Percentiles rank a stretch among this genome's conserved stretches.
Evolutionary conservation across 164 flowering plant genomes (phyloP).

Genomic region (Paratinospora sagittata): DNA sequence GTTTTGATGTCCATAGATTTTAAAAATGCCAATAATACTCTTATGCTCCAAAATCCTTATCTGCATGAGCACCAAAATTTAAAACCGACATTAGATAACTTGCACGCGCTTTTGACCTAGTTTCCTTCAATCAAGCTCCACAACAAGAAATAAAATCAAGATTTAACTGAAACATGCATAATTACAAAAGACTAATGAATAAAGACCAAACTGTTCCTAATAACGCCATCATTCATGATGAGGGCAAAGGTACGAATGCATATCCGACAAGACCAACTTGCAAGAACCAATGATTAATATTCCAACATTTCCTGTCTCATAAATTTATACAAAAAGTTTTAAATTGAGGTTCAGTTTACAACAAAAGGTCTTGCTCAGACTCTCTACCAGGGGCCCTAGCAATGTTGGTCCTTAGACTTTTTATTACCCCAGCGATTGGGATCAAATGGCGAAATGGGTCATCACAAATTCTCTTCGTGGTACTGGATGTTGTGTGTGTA

Average conservation of each 20-base stretch:
- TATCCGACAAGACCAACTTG: no score
- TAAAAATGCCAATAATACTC: neutral
- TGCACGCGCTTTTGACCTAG: neutral
- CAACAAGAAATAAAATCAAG: neutral
- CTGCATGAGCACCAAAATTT: slow-evolving; percentile 2
- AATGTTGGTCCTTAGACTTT: slow-evolving; percentile 2
- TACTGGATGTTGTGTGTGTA: slow-evolving; percentile 7
- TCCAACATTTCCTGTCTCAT: slow-evolving; percentile 16
- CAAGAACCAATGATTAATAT: slow-evolving; percentile 16
- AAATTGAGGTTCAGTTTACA: slow-evolving; percentile 13
- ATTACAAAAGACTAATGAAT: neutral
- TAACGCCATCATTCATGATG: no score
- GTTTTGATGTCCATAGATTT: neutral
- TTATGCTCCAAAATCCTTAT: neutral
- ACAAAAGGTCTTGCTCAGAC: slow-evolving; percentile 9
- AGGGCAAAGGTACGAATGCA: neutral
- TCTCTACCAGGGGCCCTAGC: slow-evolving; percentile 13
- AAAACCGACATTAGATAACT: neutral
- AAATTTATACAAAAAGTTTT: slow-evolving; percentile 16
- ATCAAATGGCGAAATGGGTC: slow-evolving; percentile 30
- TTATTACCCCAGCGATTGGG: slow-evolving; percentile 25
- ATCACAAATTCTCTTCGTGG: slow-evolving; percentile 25
- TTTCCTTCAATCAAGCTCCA: neutral
- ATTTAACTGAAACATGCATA: neutral
- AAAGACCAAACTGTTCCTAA: neutral